Evolutionary conservation across 1,284 basidiomycete genomes (phyloP).

Genomic region (Cutaneotrichosporon sp.): DNA sequence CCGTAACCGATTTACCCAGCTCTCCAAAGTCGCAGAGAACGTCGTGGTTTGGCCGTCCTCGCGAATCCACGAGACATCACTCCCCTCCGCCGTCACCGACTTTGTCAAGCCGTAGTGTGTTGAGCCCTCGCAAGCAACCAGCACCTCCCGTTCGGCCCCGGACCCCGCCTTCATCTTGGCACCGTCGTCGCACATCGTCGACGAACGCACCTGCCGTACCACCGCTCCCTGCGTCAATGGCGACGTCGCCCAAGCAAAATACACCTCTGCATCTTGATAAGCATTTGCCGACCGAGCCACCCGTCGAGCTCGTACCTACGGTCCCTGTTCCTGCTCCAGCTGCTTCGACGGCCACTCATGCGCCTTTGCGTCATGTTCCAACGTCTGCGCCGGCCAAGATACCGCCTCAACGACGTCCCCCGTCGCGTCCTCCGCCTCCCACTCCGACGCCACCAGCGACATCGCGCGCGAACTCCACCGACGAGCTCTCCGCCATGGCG

Average conservation of each 20-base stretch:
- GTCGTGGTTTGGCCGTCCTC: constrained; percentile 7
- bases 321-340: background rate
- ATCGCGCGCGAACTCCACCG: background rate
- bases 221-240: background rate
- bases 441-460: constrained; percentile 7
- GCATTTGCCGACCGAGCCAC: background rate
- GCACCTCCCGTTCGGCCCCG: background rate
- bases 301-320: background rate
- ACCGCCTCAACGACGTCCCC: constrained; percentile 11
- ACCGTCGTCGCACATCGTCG: background rate
- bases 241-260: background rate
- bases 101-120: background rate
- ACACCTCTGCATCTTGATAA: background rate
- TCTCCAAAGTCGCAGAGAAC: constrained; percentile 1
- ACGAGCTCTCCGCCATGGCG: background rate
- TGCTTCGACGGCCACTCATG: no score
- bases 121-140: background rate
- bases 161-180: background rate
- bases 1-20: no score
- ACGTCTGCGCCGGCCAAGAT: constrained; percentile 2
- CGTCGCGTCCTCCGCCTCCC: constrained; percentile 12
- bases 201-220: background rate
- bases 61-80: background rate
- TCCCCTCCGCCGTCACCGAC: background rate
- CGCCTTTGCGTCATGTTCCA: background rate